Conservation (phyloP, 345 rosid genomes). For the Eucalyptus curtisii region DNA sequence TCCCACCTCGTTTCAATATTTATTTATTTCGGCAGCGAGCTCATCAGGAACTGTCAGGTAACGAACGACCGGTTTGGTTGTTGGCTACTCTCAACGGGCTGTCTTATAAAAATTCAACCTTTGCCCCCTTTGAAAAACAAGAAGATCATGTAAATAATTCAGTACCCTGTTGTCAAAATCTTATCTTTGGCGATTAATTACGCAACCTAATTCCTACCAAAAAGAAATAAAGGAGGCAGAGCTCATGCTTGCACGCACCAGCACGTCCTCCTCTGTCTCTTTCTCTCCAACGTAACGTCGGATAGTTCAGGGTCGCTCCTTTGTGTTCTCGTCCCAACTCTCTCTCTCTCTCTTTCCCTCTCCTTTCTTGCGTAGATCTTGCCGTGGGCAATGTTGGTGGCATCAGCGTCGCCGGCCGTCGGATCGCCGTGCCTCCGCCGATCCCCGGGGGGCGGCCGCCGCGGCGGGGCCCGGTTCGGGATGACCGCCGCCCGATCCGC, state of each 20-base stretch:
- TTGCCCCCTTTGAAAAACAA: background rate
- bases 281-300: background rate
- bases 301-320: background rate
- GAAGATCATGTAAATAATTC: background rate
- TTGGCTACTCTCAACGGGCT: background rate
- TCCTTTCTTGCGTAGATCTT: conserved; percentile 1
- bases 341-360: background rate
- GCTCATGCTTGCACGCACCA: background rate
- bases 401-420: conserved; percentile 13
- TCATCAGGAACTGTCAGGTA: background rate
- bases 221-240: background rate
- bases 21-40: background rate
- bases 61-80: conserved; percentile 6
- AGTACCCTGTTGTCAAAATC: background rate
- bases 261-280: background rate
- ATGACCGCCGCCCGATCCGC: conserved; percentile 45
- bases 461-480: background rate
- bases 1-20: background rate
- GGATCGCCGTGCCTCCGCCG: conserved; percentile 16
- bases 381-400: conserved; percentile 25
- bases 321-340: background rate
- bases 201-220: background rate
- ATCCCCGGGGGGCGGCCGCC: background rate
- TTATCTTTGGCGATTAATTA: background rate
- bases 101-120: background rate